These are phyloP conservation scores for Vinca minor DNA, from an alignment of 257 asterid genomes.

Conservation along the genomic window DNA sequence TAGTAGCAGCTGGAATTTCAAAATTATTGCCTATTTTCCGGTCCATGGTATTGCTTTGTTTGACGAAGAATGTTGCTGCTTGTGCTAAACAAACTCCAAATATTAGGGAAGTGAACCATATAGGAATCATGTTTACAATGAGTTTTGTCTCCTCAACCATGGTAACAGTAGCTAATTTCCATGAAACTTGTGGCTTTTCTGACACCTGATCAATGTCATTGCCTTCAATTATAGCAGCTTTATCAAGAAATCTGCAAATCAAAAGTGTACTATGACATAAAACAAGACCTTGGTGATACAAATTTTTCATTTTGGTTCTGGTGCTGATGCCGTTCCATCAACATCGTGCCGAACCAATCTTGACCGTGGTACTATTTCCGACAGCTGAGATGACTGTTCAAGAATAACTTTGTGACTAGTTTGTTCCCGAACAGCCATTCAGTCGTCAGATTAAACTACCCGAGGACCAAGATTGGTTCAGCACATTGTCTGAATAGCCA, in stretches of 20 bases:
- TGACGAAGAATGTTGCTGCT: conserved; percentile 53
- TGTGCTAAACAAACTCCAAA: conserved; percentile 59
- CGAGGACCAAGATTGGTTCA: too few relatives aligned
- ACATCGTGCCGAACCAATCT: too few relatives aligned
- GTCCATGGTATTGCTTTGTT: conserved; percentile 44
- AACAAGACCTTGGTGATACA: background rate
- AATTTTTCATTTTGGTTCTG: too few relatives aligned
- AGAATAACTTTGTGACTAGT: too few relatives aligned
- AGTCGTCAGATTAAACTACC: too few relatives aligned
- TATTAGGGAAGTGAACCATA: conserved; percentile 62
- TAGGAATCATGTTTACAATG: conserved; percentile 52
- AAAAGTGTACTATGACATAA: background rate
- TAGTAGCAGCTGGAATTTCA: conserved; percentile 18
- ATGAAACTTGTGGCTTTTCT: conserved; percentile 26
- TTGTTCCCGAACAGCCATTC: too few relatives aligned
- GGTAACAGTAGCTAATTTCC: conserved; percentile 57
- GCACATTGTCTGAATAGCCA: too few relatives aligned
- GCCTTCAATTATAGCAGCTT: conserved; percentile 55
- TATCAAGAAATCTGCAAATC: conserved; percentile 62
- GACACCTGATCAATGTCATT: conserved; percentile 12
- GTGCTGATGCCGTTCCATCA: too few relatives aligned
- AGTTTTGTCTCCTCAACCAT: conserved; percentile 65
- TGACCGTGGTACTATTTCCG: too few relatives aligned
- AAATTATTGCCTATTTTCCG: conserved; percentile 25
- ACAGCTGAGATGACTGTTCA: too few relatives aligned